Base-by-base conservation (phyloP, 805 yeast species). In the Lipomyces oligophaga region DNA sequence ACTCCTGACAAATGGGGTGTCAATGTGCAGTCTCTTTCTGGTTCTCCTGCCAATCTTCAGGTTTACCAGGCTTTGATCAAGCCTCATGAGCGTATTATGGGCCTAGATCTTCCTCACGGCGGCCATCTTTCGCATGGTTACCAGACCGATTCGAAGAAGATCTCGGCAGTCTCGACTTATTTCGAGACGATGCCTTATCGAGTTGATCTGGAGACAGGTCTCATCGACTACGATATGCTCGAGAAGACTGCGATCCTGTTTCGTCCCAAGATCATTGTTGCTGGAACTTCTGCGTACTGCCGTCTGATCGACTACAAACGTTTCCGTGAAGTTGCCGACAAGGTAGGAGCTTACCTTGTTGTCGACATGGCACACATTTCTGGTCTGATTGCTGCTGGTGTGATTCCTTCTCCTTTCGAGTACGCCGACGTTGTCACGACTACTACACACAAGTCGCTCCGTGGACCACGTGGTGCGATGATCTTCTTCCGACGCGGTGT, bases 381-480 rank as follows among this genome's bases (percentile, higher is more conserved):
- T 27, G 98, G 98, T 64, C 77, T 93, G 60, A 80, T 93, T 58
- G 87, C 96, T 56, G 96, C 98, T 54, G 93, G 88, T 60, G 97
- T 90, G 47, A 89, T 87, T 53, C 94, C 89, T 60, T 82, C 95
- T 47, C 98, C 98, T 57, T 93, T 93, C 74, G 94, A 88, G 71
- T 87, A 84, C 70, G 90, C 97, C 50, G 98, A 93, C 66, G 83
- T 93, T 60, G 98, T 93, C 65, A 93, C 98, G 58, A 93, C 98
- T 62, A 90, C 98, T 49, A 90, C 98, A 51, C 98, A 93, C 78
- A 93, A 93, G 75, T 89, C 97, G 32, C 78, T 93, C 64, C 85
- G 98, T 76, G 98, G 98, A 53, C 98, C 98, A 68, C 86, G 98
- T 76, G 98, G 98, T 70, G 97, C 98, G 48, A 90, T 93, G 96